Evolutionary conservation across 352 stramenopile species (phyloP).

Genomic region (Aphanomyces astaci): DNA sequence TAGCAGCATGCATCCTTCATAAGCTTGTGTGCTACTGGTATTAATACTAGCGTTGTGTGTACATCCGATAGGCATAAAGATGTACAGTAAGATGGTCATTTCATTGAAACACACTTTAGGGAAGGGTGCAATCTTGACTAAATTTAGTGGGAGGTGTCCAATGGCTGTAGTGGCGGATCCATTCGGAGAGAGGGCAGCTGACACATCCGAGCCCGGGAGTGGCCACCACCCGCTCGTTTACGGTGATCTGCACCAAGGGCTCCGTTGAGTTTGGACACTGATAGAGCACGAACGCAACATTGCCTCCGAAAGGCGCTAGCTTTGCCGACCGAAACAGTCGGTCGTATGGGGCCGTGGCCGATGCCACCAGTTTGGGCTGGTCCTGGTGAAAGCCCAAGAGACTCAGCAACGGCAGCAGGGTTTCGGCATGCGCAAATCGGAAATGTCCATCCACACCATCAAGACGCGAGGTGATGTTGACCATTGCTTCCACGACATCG

Average conservation of each 20-base stretch:
- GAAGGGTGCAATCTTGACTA: background rate
- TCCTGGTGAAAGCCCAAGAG: conserved; percentile 70
- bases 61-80: too few species aligned
- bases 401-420: conserved; percentile 61
- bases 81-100: too few species aligned
- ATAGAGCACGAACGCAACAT: conserved; percentile 79
- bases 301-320: conserved; percentile 64
- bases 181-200: conserved; percentile 37
- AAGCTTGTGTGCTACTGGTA: too few species aligned
- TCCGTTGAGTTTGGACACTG: conserved; percentile 30
- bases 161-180: background rate
- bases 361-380: conserved; percentile 55
- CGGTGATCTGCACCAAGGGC: conserved; percentile 47
- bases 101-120: too few species aligned
- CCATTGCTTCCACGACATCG: conserved; percentile 53
- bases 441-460: conserved; percentile 53
- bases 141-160: background rate
- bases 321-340: conserved; percentile 51
- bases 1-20: too few species aligned
- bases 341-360: conserved; percentile 33
- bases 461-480: conserved; percentile 30
- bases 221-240: conserved; percentile 55
- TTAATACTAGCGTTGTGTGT: too few species aligned
- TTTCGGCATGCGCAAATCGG: conserved; percentile 80
- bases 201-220: conserved; percentile 43